These are phyloP conservation scores for Coccomyxa sp. DNA, from an alignment of 139 green algal species.

Conservation along the genomic window DNA sequence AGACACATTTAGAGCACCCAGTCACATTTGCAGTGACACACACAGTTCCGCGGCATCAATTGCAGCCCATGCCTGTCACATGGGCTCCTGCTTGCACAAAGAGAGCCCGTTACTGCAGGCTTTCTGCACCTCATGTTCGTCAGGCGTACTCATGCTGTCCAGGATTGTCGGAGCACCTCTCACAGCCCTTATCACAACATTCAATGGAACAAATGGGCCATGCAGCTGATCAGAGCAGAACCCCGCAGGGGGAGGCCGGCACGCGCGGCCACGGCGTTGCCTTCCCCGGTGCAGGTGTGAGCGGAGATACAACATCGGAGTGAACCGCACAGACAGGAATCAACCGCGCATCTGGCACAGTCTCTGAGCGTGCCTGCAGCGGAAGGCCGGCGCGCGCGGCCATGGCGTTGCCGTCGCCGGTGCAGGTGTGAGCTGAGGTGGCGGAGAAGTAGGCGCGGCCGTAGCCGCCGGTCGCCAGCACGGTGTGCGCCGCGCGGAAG, in stretches of 20 bases:
- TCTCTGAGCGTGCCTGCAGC: constrained; percentile 27
- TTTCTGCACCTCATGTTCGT: no score
- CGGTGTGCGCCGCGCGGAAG: constrained; percentile 85
- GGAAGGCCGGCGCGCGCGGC: constrained; percentile 88
- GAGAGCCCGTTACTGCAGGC: not conserved
- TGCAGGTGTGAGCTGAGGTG: constrained; percentile 98
- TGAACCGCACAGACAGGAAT: not conserved
- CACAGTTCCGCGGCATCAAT: not conserved
- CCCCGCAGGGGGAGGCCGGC: constrained; percentile 87
- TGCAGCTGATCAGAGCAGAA: not conserved
- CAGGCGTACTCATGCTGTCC: no score
- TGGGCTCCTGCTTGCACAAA: not conserved
- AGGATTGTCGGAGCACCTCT: no score
- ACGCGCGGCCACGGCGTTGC: constrained; percentile 90
- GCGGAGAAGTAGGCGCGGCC: constrained; percentile 95
- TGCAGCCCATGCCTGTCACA: not conserved
- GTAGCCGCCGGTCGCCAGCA: constrained; percentile 97
- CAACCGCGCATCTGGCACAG: not conserved
- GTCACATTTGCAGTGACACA: not conserved
- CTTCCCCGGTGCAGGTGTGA: constrained; percentile 98
- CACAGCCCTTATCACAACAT: no score
- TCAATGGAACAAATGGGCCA: not conserved
- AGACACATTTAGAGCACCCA: not conserved
- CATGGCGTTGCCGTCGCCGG: constrained; percentile 94
- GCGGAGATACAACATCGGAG: constrained; percentile 42